Evolutionary conservation across 164 flowering plant genomes (phyloP).

Genomic region (Magnolia kwangsiensis): DNA sequence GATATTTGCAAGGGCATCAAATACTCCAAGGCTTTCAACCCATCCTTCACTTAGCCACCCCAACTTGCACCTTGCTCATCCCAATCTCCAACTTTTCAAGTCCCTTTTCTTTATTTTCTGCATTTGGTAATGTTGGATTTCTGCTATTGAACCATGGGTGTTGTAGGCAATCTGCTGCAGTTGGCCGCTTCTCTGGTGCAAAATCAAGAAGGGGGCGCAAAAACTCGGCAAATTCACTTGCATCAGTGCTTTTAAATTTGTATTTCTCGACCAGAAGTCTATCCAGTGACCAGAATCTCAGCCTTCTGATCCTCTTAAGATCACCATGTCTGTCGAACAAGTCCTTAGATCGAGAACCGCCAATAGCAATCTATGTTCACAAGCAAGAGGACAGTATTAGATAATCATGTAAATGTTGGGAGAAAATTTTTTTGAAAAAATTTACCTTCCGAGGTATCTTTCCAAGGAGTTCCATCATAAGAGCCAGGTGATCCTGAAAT

Average conservation of each 20-base stretch:
- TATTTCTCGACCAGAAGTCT: slow-evolving; percentile 62
- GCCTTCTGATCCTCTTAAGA: slow-evolving; percentile 79
- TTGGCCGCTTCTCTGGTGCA: slow-evolving; percentile 90
- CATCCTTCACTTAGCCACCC: slow-evolving; percentile 39
- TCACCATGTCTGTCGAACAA: slow-evolving; percentile 89
- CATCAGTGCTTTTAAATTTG: slow-evolving; percentile 62
- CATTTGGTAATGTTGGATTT: slow-evolving; percentile 17
- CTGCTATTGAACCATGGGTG: slow-evolving; percentile 69
- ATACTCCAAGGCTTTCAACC: slow-evolving; percentile 10
- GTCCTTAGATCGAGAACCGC: slow-evolving; percentile 81
- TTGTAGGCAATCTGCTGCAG: slow-evolving; percentile 78
- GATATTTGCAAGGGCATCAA: slow-evolving; percentile 9
- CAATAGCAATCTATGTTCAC: slow-evolving; percentile 56
- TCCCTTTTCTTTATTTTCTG: slow-evolving; percentile 26
- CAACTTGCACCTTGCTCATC: slow-evolving; percentile 54
- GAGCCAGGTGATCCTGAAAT: slow-evolving; percentile 92
- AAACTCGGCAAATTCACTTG: slow-evolving; percentile 71
- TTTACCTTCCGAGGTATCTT: slow-evolving; percentile 92
- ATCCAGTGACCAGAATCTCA: slow-evolving; percentile 69
- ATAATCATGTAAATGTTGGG: neutral
- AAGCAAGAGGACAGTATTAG: slow-evolving; percentile 6
- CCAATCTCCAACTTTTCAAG: slow-evolving; percentile 39
- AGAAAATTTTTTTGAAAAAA: neutral
- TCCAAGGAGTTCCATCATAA: slow-evolving; percentile 96
- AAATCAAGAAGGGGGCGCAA: slow-evolving; percentile 75